Base-by-base conservation (phyloP, 176 grass and related monocot genomes). In the Phyllostachys edulis region DNA sequence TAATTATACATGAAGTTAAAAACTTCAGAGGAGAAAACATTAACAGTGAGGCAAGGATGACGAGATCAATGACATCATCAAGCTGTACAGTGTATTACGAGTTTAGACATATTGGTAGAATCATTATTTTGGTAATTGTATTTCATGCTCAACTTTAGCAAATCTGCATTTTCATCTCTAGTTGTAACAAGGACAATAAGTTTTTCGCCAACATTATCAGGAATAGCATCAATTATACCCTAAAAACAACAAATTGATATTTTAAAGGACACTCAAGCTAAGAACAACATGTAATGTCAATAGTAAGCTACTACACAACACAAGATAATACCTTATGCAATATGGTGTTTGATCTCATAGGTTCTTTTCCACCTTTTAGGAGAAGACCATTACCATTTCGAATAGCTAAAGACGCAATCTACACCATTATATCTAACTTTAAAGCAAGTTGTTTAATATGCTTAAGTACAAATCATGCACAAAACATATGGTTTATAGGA, bases 341-440 rank as follows among this genome's bases (percentile, higher is more conserved):
- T 75, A 98, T 83, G 54, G 84, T 64, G 60, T 98, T 98, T 63
- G 95, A 98, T 90, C 92, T 93, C 82, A 87, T 98, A 46, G 95
- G 92, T 88, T 98, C 95, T 75, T 98, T 98, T 63, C 95, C 95
- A 84, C 95, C 95, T 91, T 98, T 98, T 10, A 98, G 73, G 45
- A 98, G 95, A 87, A 98, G 92, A 17, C 95, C 95, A 36, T 98
- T 98, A 45, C 95, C 92, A 87, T 92, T 98, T 88, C 85, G n/a
- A n/a, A n/a, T n/a, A n/a, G 95, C 95, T 84, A 98, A 91, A 65
- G 95, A 98, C 9, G 92, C 95, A 88, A 98, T 98, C 95, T 98
- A 72, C 74, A 75, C 1, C 37, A 81, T 34, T 29, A 20, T 38
- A 85, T 36, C 24, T 49, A 62, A 76, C 34, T 20, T 50, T 36